These are phyloP conservation scores for Septoria linicola DNA, from an alignment of 2,329 filamentous ascomycete species.

Conservation along the genomic window DNA sequence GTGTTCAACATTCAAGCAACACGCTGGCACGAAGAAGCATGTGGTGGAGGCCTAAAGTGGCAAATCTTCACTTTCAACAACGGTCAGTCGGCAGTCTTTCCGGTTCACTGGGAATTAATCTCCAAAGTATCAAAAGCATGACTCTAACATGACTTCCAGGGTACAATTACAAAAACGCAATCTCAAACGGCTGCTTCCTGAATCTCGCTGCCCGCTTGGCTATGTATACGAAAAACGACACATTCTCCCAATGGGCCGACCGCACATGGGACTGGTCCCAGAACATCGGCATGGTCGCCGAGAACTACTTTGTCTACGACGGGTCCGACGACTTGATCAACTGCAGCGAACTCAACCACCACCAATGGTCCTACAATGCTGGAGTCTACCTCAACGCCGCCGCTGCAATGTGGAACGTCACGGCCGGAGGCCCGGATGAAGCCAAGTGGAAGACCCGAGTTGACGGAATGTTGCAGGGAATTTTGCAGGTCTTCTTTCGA, in stretches of 20 bases:
- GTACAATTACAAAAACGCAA: constrained; percentile 49
- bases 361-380: constrained; percentile 50
- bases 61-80: constrained; percentile 43
- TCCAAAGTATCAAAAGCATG: no score
- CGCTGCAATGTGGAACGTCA: constrained; percentile 44
- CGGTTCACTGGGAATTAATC: no score
- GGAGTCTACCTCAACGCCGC: constrained; percentile 47
- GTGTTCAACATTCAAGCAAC: constrained; percentile 40
- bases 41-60: constrained; percentile 40
- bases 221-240: constrained; percentile 41
- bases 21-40: constrained; percentile 37
- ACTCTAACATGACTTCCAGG: constrained; percentile 32
- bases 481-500: constrained; percentile 38
- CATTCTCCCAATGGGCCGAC: constrained; percentile 63
- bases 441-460: constrained; percentile 31
- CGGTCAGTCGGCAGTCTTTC: constrained; percentile 4
- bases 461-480: constrained; percentile 15
- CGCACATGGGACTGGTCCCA: constrained; percentile 38
- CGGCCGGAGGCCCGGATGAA: constrained; percentile 35
- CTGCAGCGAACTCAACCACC: constrained; percentile 43
- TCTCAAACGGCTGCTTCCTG: constrained; percentile 50
- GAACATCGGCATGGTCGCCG: constrained; percentile 54
- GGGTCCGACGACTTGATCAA: constrained; percentile 45
- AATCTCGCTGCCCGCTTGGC: constrained; percentile 43
- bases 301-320: constrained; percentile 44